Evolutionary conservation across 1,284 basidiomycete species (phyloP).

Genomic region (Flammula alnicola): DNA sequence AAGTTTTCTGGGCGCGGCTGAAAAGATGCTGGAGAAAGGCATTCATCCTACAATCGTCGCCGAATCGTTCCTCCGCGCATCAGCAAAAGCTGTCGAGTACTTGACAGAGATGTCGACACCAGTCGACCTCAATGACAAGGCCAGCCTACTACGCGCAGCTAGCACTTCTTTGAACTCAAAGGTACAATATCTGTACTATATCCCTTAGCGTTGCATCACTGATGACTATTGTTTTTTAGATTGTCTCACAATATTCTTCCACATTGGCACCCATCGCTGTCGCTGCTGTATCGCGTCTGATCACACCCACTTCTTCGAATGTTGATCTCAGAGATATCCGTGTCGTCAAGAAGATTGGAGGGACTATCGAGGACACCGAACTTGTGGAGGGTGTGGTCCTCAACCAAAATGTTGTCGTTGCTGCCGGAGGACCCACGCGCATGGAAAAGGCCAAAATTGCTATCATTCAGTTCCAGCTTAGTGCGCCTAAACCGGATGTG

Average conservation of each 20-base stretch:
- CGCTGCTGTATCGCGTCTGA: conserved; percentile 90
- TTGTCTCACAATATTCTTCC: conserved; percentile 99
- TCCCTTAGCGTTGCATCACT: conserved; percentile 4
- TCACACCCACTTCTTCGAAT: conserved; percentile 86
- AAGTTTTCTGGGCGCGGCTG: conserved; percentile 90
- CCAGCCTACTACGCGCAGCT: conserved; percentile 89
- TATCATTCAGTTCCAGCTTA: conserved; percentile 98
- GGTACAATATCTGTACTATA: conserved; percentile 44
- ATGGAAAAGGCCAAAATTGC: conserved; percentile 99
- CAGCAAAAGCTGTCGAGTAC: conserved; percentile 92
- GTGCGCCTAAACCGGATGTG: conserved; percentile 97
- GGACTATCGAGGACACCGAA: conserved; percentile 99
- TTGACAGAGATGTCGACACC: conserved; percentile 93
- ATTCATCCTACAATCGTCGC: conserved; percentile 99
- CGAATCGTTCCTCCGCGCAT: conserved; percentile 94
- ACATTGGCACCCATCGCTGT: conserved; percentile 98
- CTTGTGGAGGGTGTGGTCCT: conserved; percentile 96
- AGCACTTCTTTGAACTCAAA: conserved; percentile 98
- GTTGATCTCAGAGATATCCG: conserved; percentile 97
- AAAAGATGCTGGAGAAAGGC: conserved; percentile 96
- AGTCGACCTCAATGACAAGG: conserved; percentile 89
- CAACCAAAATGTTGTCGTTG: conserved; percentile 92
- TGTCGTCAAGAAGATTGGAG: conserved; percentile 98
- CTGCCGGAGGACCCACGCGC: conserved; percentile 92
- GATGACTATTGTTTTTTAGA: conserved; percentile 57